phyloP scores from a whole-genome alignment of 495 filamentous ascomycete species.

The Trichoderma asperelloides region DNA sequence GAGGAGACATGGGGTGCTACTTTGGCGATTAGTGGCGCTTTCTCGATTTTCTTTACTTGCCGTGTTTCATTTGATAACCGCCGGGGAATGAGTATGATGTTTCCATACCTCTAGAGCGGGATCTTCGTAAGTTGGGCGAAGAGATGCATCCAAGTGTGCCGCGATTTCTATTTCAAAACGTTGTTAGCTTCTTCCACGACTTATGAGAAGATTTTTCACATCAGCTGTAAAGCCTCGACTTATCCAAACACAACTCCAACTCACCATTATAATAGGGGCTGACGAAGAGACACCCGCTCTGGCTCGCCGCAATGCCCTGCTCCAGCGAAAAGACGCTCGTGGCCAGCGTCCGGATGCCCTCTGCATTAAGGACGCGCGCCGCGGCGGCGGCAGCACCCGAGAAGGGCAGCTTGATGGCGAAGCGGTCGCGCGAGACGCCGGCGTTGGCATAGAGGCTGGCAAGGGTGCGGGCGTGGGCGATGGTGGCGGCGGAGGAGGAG shows the following conservation, averaged over 20 bases:
- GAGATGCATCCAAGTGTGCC: background rate
- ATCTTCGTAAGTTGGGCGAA: background rate
- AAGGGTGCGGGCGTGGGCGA: constrained; percentile 1
- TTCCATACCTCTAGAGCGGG: background rate
- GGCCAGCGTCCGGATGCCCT: constrained; percentile 4
- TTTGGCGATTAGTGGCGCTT: background rate
- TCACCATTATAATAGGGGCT: background rate
- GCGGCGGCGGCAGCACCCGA: background rate
- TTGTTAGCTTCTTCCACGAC: background rate
- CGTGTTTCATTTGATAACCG: background rate
- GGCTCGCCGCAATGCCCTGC: constrained; percentile 1
- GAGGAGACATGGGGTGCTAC: background rate
- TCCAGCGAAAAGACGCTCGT: background rate
- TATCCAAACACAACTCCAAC: background rate
- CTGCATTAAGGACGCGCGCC: background rate
- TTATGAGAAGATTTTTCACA: background rate
- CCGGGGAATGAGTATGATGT: background rate
- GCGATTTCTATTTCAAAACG: background rate
- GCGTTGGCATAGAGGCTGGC: background rate
- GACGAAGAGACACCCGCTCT: background rate
- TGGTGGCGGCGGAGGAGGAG: background rate
- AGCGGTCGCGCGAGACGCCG: constrained; percentile 4
- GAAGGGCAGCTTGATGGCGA: constrained; percentile 2
- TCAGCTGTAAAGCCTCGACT: background rate
- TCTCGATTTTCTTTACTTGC: background rate